Percentiles rank a stretch among this genome's conserved stretches.
Conservation (phyloP, 108 stramenopile species). For the Nannochloropsis gaditana region DNA sequence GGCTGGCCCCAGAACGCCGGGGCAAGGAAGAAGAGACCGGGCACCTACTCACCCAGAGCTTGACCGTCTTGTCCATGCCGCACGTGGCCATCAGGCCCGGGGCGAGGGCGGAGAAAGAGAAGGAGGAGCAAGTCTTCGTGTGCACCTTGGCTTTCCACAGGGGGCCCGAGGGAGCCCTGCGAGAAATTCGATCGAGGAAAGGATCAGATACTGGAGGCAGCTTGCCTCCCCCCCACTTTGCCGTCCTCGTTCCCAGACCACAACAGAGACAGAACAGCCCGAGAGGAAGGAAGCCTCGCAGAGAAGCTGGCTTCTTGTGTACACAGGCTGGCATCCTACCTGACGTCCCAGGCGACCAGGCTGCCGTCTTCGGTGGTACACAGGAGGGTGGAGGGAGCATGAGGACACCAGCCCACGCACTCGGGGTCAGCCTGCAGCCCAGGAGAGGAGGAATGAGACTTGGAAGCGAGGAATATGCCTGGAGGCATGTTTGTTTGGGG, state of each 20-base stretch:
- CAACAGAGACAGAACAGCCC: too few relatives aligned
- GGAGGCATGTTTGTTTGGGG: too few relatives aligned
- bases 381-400: constrained; percentile 25
- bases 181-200: too few relatives aligned
- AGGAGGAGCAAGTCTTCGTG: constrained; percentile 29
- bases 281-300: too few relatives aligned
- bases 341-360: constrained; percentile 43
- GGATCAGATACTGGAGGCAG: too few relatives aligned
- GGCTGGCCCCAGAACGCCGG: neutral
- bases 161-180: neutral
- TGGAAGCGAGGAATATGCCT: neutral
- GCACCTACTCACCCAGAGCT: constrained; percentile 32
- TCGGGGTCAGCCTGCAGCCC: constrained; percentile 36
- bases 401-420: constrained; percentile 50
- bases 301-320: too few relatives aligned
- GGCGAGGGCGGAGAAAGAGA: constrained; percentile 37
- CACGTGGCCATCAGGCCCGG: constrained; percentile 47
- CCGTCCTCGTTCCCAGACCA: too few relatives aligned
- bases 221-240: too few relatives aligned
- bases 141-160: constrained; percentile 42
- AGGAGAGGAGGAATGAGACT: neutral
- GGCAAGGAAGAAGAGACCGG: neutral
- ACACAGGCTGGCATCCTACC: neutral
- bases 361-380: constrained; percentile 45
- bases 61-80: constrained; percentile 48